Base-by-base conservation (phyloP, 441 rosid genomes). In the Melianthus villosus region DNA sequence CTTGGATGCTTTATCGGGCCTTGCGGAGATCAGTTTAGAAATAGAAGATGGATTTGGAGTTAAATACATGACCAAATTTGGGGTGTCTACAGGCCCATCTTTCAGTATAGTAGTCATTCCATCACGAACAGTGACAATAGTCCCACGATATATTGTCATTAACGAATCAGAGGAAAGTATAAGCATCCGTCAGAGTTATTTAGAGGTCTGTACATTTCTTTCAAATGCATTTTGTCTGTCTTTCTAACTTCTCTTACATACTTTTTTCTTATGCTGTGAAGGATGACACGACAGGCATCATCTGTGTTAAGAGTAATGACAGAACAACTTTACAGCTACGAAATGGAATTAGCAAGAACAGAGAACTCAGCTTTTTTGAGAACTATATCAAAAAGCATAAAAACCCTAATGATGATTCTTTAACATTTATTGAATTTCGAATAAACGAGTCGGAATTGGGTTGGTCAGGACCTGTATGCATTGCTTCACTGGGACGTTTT, bases 381-480 rank as follows among this genome's bases (percentile, higher is more conserved):
- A 83, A 75, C 50, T 46, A 79, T 38, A 81, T 89, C 61, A 69
- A 63, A 59, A 89, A 75, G 65, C 98, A 89, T 59, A 69, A 67
- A 63, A 68, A 63, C 53, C 70, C 69, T 55, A 48, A 40, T 22
- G 79, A 75, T 36, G 67, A 71, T 46, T 53, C 80, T 20, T 34
- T 64, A 62, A 42, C 51, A 42, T 68, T 56, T 63, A 67, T 84
- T 52, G 93, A 83, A 67, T 81, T 83, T 62, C 79, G 35, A 46
- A 50, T 67, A 50, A 56, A 67, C 63, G 73, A 71, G 30, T 61
- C 78, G 54, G 71, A 68, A 34, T 54, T 67, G 50, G 55, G 70
- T 56, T 89, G 94, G 97, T 89, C 97, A 12, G 95, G 97, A 13
- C 97, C 97, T 48, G 64, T 83, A 44, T 81, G 95, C 65, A 74